Evolutionary conservation across 2,329 filamentous ascomycete genomes (phyloP), one percentile per base, ranked within the genome.

Genomic region (Fusarium foetens): DNA sequence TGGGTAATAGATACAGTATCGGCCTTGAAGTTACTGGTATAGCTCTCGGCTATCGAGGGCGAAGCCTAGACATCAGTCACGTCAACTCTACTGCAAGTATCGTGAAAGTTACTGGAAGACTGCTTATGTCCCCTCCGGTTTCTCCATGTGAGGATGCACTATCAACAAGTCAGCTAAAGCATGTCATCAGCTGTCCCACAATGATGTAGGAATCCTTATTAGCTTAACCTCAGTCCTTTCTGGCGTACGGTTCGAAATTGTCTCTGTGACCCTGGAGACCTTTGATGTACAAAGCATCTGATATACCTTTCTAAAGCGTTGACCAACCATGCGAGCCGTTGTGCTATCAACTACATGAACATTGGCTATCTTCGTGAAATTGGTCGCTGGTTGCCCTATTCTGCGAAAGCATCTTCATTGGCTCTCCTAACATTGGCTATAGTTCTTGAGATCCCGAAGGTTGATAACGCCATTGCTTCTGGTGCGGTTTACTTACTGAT

Each of bases 221-320:
- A 2, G 10, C 8, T 5, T 6, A 16, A 3, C 3, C 13, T 21
- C 8, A 33, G 4, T 49, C 7, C 4, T 33, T 8, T 13, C 12
- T 9, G 3, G 16, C 7, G 16, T 33, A 23, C 14, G 10, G 14
- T 31, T 12, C 3, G 14, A 10, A n/a, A 2, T 8, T 13, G 11
- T 33, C 19, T 4, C n/a, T 1, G 10, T 9, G 11, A 4, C 19
- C 10, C 12, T n/a, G 21, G 6, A n/a, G 46, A 31, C 17, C 14
- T 1, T 2, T 10, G 4, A 12, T 31, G 23, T 4, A 45, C 17
- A 17, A 8, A 4, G 8, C 13, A 2, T 5, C 5, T 21, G 25
- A 6, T 8, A 45, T 7, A 3, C 0, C 21, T 4, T 6, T 27
- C 10, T 19, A 21, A 1, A 21, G 4, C 19, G 0, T 27, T 5